These are phyloP conservation scores for Plenodomus lindquistii DNA, from an alignment of 2,329 filamentous ascomycete genomes.

Conservation along the genomic window DNA sequence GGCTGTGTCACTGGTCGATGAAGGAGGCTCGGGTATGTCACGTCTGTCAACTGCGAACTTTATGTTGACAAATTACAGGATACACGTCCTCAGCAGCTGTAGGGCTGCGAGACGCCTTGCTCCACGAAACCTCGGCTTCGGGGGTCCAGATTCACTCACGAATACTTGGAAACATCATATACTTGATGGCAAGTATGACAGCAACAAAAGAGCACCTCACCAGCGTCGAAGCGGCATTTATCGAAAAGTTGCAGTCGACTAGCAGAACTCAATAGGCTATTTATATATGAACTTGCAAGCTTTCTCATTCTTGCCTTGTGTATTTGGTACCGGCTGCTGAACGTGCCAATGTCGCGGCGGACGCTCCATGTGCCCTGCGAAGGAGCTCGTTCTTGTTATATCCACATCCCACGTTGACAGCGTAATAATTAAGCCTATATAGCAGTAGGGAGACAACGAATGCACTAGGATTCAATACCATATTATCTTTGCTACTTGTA, in stretches of 20 bases:
- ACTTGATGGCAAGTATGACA: conserved; percentile 60
- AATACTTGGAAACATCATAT: conserved; percentile 64
- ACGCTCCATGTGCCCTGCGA: no score
- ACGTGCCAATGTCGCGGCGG: no score
- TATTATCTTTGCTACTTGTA: no score
- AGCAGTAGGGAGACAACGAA: no score
- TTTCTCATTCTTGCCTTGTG: no score
- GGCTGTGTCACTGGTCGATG: conserved; percentile 63
- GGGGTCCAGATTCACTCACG: conserved; percentile 59
- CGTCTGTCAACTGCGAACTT: not conserved
- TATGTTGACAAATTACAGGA: conserved; percentile 38
- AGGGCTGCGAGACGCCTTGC: conserved; percentile 56
- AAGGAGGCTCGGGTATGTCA: conserved; percentile 49
- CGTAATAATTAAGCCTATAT: no score
- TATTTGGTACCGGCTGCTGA: no score
- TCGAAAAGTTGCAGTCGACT: conserved; percentile 15
- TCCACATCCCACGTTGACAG: no score
- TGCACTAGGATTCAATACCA: no score
- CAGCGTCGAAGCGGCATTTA: conserved; percentile 24
- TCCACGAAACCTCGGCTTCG: conserved; percentile 40
- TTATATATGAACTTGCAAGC: not conserved
- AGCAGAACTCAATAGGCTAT: no score
- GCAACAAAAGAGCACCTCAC: conserved; percentile 19
- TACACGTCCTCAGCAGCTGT: conserved; percentile 62
- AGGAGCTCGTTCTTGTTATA: no score